A percentile compares a stretch with the other conserved stretches of the same genome.
Conservation (phyloP, 2,329 filamentous ascomycete species). For the Helotiales sp. region DNA sequence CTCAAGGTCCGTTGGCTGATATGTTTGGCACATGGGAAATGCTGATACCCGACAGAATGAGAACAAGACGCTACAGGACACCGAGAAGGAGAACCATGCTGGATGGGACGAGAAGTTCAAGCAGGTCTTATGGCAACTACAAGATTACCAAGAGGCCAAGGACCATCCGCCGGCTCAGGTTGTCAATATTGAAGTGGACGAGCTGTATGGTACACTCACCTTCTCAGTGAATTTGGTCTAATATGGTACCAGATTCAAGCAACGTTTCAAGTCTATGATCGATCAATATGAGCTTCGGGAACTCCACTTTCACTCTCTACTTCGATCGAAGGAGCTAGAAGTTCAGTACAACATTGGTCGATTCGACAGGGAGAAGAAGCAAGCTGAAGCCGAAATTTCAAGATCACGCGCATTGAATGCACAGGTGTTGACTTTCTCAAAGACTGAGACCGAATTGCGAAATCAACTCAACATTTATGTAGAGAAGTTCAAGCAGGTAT, state of each 20-base stretch:
- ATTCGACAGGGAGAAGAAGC: slow-evolving; percentile 86
- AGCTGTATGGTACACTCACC: slow-evolving; percentile 58
- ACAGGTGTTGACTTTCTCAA: slow-evolving; percentile 93
- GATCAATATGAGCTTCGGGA: slow-evolving; percentile 97
- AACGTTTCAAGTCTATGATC: slow-evolving; percentile 89
- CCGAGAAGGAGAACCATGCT: slow-evolving; percentile 77
- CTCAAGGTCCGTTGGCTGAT: slow-evolving; percentile 67
- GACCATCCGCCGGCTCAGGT: slow-evolving; percentile 79
- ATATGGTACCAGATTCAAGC: slow-evolving; percentile 69
- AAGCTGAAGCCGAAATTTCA: slow-evolving; percentile 76
- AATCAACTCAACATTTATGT: slow-evolving; percentile 98
- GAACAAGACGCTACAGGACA: slow-evolving; percentile 87
- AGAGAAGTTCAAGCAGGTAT: slow-evolving; percentile 99
- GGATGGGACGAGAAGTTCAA: slow-evolving; percentile 86
- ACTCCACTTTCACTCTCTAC: slow-evolving; percentile 85
- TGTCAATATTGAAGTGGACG: slow-evolving; percentile 84
- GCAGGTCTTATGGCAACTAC: slow-evolving; percentile 76
- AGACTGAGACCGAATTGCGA: slow-evolving; percentile 89
- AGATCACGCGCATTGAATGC: slow-evolving; percentile 83
- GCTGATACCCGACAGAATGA: slow-evolving; percentile 63
- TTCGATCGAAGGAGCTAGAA: slow-evolving; percentile 94
- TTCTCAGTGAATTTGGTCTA: slow-evolving; percentile 15
- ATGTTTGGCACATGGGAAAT: slow-evolving; percentile 16
- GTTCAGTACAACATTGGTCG: slow-evolving; percentile 89
- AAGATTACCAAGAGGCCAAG: slow-evolving; percentile 85